A percentile compares a stretch with the other conserved stretches of the same genome.
phyloP scores from a whole-genome alignment of 2,329 filamentous ascomycete genomes.

The Stagonosporopsis chrysanthemi region DNA sequence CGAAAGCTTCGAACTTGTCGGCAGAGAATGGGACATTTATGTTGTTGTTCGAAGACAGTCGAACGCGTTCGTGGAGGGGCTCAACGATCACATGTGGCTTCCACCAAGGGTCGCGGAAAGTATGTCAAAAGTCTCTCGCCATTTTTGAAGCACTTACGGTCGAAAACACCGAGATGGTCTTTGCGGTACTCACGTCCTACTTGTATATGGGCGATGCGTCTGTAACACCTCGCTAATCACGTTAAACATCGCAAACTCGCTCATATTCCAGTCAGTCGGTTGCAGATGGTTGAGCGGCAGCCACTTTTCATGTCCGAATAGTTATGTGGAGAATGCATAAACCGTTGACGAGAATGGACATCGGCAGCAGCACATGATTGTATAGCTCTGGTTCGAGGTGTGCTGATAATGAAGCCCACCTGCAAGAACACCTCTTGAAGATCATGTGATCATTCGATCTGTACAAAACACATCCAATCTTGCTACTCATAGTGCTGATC shows the following conservation, averaged over 20 bases:
- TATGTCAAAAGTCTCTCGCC: neutral
- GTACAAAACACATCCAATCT: too few relatives aligned
- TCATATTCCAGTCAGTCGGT: constrained; percentile 21
- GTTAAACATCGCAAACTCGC: constrained; percentile 33
- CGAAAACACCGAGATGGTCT: neutral
- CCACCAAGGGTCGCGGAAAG: too few relatives aligned
- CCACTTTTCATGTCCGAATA: neutral
- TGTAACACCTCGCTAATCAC: constrained; percentile 18
- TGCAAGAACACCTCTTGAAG: neutral
- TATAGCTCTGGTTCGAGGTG: neutral
- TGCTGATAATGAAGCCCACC: neutral
- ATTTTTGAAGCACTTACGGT: neutral
- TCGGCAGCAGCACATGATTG: neutral
- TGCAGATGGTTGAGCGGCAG: neutral
- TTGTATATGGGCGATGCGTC: neutral
- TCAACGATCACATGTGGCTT: neutral
- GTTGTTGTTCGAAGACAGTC: neutral
- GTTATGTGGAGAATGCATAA: neutral
- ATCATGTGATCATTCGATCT: neutral
- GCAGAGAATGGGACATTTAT: neutral
- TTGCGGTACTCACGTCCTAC: constrained; percentile 1
- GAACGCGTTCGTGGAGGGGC: neutral
- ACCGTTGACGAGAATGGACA: neutral
- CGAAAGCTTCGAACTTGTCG: neutral
- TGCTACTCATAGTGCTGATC: too few relatives aligned